Evolutionary conservation across 2,329 filamentous ascomycete genomes (phyloP).

Genomic region (Penicillium sp.): DNA sequence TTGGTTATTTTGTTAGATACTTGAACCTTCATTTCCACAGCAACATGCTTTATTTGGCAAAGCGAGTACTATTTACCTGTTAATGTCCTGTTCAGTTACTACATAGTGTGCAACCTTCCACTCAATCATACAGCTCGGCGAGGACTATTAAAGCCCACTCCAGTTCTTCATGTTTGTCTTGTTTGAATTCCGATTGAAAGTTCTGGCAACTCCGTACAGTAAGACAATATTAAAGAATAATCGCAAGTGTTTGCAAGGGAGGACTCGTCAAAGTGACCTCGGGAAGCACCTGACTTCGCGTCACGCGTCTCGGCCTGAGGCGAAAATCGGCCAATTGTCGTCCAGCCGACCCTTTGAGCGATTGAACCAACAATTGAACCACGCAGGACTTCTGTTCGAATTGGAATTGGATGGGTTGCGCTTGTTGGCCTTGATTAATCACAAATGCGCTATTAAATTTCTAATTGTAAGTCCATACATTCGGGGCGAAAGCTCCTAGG

Average conservation of each 20-base stretch:
- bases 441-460: background rate
- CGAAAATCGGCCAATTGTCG: slow-evolving; percentile 21
- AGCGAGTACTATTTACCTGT: background rate
- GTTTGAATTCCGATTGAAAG: background rate
- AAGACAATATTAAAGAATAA: background rate
- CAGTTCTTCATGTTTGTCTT: background rate
- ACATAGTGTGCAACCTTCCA: background rate
- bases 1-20: background rate
- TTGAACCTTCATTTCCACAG: background rate
- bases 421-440: background rate
- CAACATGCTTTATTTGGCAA: background rate
- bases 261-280: background rate
- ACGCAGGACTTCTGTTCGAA: background rate
- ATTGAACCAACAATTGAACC: background rate
- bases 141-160: background rate
- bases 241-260: background rate
- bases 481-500: background rate
- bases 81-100: background rate
- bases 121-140: no score
- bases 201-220: background rate
- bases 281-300: slow-evolving; percentile 31
- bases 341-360: slow-evolving; percentile 10
- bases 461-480: background rate
- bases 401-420: background rate
- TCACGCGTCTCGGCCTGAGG: slow-evolving; percentile 33